Percentiles rank a stretch among this genome's conserved stretches.
These are phyloP conservation scores for Cenchrus americanus DNA, from an alignment of 176 grass and related monocot genomes.

Conservation along the genomic window DNA sequence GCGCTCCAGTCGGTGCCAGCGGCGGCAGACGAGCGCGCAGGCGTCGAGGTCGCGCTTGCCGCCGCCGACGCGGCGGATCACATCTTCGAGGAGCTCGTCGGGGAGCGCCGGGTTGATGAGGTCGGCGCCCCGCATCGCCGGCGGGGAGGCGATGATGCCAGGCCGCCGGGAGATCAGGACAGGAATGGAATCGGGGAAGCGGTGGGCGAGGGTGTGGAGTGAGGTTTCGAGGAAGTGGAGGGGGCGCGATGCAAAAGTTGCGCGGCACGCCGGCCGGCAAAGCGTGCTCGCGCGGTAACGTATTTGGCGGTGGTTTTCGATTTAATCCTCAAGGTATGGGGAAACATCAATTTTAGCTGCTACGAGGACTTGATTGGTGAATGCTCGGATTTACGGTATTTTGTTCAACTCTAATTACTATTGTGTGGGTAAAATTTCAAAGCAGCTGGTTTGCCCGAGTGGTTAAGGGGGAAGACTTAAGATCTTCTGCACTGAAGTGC, in stretches of 20 bases:
- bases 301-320: not conserved
- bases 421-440: no score
- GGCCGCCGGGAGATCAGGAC: not conserved
- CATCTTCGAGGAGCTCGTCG: slow-evolving; percentile 64
- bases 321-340: not conserved
- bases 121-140: slow-evolving; percentile 64
- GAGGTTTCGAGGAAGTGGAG: slow-evolving; percentile 2
- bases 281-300: not conserved
- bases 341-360: no score
- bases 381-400: no score
- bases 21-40: slow-evolving; percentile 71
- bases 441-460: slow-evolving; percentile 95
- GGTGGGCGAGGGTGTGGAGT: not conserved
- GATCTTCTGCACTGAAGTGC: slow-evolving; percentile 92
- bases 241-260: not conserved
- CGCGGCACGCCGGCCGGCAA: not conserved
- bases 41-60: slow-evolving; percentile 70
- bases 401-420: no score
- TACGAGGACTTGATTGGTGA: no score
- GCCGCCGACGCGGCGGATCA: slow-evolving; percentile 51
- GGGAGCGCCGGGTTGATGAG: slow-evolving; percentile 68
- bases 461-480: slow-evolving; percentile 99
- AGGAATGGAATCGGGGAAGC: not conserved
- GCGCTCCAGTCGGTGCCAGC: slow-evolving; percentile 70
- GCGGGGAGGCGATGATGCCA: not conserved